phyloP scores from a whole-genome alignment of 2,329 filamentous ascomycete genomes.

The Chrysoporthe austroafricana region DNA sequence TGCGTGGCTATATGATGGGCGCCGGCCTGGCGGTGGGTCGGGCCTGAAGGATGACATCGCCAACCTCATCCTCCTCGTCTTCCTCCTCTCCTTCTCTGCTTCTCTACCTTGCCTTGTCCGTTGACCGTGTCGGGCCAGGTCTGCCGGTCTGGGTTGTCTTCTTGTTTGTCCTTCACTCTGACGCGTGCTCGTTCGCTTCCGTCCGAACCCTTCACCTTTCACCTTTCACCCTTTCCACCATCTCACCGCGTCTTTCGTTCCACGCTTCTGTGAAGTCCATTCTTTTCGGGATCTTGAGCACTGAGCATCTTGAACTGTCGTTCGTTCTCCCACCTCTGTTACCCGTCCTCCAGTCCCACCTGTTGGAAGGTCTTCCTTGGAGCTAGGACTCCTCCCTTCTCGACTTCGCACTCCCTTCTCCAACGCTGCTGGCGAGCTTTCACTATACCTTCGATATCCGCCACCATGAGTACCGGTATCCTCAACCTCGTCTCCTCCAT shows the following conservation, averaged over 20 bases:
- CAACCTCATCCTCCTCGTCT: neutral
- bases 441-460: neutral
- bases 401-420: neutral
- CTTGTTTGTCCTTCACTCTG: slow-evolving; percentile 6
- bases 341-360: neutral
- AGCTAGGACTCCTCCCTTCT: neutral
- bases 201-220: neutral
- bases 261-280: slow-evolving; percentile 9
- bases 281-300: slow-evolving; percentile 10
- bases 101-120: neutral
- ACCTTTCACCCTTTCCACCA: neutral
- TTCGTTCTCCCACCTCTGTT: neutral
- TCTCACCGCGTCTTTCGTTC: neutral
- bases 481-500: slow-evolving; percentile 9
- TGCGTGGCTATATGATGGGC: neutral
- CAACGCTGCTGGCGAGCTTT: slow-evolving; percentile 11
- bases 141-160: neutral
- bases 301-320: neutral
- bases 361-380: neutral
- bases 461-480: neutral
- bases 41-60: neutral
- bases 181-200: neutral
- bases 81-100: neutral
- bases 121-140: neutral
- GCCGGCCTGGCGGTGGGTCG: neutral